A percentile compares a stretch with the other conserved stretches of the same genome.
Evolutionary conservation across 257 asterid genomes (phyloP).

Genomic region (Solanum lycopersicoides): DNA sequence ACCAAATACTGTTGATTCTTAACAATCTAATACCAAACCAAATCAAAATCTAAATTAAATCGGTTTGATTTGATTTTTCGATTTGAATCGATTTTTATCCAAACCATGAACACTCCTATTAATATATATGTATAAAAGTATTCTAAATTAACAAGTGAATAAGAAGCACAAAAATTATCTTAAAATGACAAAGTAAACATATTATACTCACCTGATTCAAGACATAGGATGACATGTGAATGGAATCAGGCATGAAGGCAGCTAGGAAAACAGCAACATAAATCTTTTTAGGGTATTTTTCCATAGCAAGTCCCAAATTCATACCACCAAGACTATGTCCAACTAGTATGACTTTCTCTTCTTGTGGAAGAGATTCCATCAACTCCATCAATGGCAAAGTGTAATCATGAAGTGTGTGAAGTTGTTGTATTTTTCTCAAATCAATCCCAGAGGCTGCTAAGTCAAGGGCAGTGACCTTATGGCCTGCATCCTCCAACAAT

Average conservation of each 20-base stretch:
- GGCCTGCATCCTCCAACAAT: neutral
- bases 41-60: too few relatives aligned
- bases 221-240: neutral
- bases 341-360: conserved; percentile 10
- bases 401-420: conserved; percentile 3
- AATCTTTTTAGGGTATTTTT: conserved; percentile 9
- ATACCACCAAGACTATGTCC: conserved; percentile 24
- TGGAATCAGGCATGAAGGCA: conserved; percentile 14
- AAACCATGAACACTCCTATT: too few relatives aligned
- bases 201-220: neutral
- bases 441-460: conserved; percentile 10
- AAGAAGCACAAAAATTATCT: neutral
- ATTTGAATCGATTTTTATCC: too few relatives aligned
- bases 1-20: too few relatives aligned
- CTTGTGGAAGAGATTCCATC: conserved; percentile 4
- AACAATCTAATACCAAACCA: too few relatives aligned
- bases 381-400: conserved; percentile 9
- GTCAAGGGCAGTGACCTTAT: conserved; percentile 11
- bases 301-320: conserved; percentile 13
- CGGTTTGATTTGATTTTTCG: too few relatives aligned
- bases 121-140: too few relatives aligned
- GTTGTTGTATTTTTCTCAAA: neutral
- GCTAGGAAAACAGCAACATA: conserved; percentile 7
- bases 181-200: neutral
- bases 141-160: neutral